A percentile compares a stretch with the other conserved stretches of the same genome.
Conservation (phyloP, 176 grass and related monocot genomes). For the Avena sativa region DNA sequence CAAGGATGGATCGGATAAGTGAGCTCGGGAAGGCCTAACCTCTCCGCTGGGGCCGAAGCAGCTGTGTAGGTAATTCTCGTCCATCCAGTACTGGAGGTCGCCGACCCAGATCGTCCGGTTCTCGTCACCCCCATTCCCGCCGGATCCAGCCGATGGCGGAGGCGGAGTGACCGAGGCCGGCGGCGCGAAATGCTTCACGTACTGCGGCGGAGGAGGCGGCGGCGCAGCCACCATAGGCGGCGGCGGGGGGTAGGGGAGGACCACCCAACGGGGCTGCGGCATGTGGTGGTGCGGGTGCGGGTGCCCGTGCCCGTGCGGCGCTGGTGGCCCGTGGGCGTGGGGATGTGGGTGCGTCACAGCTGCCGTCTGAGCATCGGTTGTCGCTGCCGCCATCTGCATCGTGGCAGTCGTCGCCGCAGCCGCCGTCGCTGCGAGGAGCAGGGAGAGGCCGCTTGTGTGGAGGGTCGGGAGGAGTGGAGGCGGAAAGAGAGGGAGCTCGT, state of each 20-base stretch:
- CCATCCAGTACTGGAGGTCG: constrained; percentile 72
- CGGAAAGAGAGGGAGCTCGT: constrained; percentile 42
- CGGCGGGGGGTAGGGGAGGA: constrained; percentile 61
- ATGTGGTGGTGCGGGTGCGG: constrained; percentile 55
- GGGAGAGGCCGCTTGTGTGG: constrained; percentile 33
- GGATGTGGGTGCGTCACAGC: constrained; percentile 33
- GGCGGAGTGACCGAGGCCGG: constrained; percentile 53
- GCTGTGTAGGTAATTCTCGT: constrained; percentile 67
- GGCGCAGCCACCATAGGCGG: constrained; percentile 55
- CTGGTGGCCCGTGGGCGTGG: constrained; percentile 20
- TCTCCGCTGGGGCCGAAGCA: constrained; percentile 63
- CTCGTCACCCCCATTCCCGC: constrained; percentile 53
- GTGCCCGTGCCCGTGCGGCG: constrained; percentile 36
- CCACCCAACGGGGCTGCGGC: constrained; percentile 65
- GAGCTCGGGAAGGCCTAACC: constrained; percentile 34
- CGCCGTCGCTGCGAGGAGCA: constrained; percentile 21
- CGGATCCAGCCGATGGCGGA: constrained; percentile 46
- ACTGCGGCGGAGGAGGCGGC: constrained; percentile 52
- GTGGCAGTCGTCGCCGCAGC: constrained; percentile 15
- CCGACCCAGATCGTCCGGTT: constrained; percentile 75
- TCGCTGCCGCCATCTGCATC: constrained; percentile 55
- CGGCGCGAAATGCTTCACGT: constrained; percentile 51
- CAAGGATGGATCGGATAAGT: constrained; percentile 41
- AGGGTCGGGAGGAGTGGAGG: constrained; percentile 44
- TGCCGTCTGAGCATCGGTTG: constrained; percentile 38